Evolutionary conservation across 768 basidiomycete genomes (phyloP).

Genomic region (Mycena galericulata): DNA sequence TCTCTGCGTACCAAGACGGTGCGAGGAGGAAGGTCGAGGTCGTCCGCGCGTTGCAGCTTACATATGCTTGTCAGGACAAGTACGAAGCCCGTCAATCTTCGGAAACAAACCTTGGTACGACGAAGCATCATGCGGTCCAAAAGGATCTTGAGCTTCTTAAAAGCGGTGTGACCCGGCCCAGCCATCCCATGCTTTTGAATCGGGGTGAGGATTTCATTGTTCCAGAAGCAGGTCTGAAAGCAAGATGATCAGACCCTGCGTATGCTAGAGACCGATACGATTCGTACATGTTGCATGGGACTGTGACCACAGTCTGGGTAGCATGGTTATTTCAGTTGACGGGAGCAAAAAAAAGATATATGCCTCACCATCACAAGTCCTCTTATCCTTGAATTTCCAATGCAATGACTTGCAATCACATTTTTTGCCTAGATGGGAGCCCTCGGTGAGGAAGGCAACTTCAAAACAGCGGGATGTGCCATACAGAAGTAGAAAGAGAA

Average conservation of each 20-base stretch:
- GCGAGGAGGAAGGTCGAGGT: constrained; percentile 93
- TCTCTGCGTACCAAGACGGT: constrained; percentile 90
- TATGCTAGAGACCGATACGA: constrained; percentile 38
- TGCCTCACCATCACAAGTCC: constrained; percentile 80
- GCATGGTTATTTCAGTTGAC: not conserved
- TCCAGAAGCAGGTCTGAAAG: constrained; percentile 92
- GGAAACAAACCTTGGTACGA: constrained; percentile 74
- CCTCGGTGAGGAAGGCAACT: constrained; percentile 7
- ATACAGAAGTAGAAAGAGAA: constrained; percentile 93
- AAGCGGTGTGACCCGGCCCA: constrained; percentile 84
- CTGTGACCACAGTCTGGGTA: constrained; percentile 81
- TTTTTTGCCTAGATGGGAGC: constrained; percentile 74
- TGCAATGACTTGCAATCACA: constrained; percentile 96
- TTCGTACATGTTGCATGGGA: constrained; percentile 82
- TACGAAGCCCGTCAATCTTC: not conserved
- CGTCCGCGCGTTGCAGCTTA: constrained; percentile 94
- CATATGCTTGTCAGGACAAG: constrained; percentile 1
- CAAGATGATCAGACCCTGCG: constrained; percentile 20
- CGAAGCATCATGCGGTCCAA: constrained; percentile 97
- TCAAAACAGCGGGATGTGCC: constrained; percentile 37
- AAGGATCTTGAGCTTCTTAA: constrained; percentile 92
- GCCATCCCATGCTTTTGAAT: constrained; percentile 92
- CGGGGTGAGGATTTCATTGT: constrained; percentile 94
- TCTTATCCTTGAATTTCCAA: constrained; percentile 91
- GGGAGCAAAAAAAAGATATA: not conserved